These are phyloP conservation scores for Wallacemonas rigidus DNA, from an alignment of 208 protist species.

Conservation along the genomic window DNA sequence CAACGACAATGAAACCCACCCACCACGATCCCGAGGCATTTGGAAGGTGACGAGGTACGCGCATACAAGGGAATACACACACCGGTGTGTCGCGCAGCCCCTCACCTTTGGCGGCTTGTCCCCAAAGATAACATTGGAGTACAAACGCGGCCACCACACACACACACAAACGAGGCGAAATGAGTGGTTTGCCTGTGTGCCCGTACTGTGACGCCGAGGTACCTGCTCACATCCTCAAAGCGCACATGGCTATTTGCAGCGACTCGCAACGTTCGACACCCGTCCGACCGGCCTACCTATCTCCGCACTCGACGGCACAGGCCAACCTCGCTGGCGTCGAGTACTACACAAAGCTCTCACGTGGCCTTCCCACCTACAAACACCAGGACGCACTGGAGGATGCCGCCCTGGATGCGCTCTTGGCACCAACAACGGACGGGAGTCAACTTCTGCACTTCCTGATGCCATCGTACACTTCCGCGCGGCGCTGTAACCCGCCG, in stretches of 20 bases:
- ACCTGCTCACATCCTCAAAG: slow-evolving; percentile 33
- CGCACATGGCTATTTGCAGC: slow-evolving; percentile 39
- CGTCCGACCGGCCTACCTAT: neutral
- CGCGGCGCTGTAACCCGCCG: no score
- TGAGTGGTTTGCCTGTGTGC: slow-evolving; percentile 48
- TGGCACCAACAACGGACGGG: slow-evolving; percentile 5
- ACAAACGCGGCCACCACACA: neutral
- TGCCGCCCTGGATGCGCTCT: slow-evolving; percentile 4
- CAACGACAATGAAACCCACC: no score
- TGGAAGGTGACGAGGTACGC: no score
- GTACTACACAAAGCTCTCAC: neutral
- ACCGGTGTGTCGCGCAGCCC: no score
- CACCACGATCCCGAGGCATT: no score
- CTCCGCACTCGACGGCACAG: neutral
- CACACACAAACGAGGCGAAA: neutral
- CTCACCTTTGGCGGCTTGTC: no score
- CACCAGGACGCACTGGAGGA: neutral
- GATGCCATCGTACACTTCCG: neutral
- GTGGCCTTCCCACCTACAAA: slow-evolving; percentile 1
- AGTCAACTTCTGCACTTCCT: slow-evolving; percentile 10
- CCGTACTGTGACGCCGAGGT: slow-evolving; percentile 48
- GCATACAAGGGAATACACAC: no score
- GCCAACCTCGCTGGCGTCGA: neutral
- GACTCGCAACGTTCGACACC: slow-evolving; percentile 16
- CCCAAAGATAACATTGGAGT: no score